Evolutionary conservation across 805 yeast species (phyloP), one percentile per base, ranked within the genome.

Genomic region (Maudiozyma turicensis): DNA sequence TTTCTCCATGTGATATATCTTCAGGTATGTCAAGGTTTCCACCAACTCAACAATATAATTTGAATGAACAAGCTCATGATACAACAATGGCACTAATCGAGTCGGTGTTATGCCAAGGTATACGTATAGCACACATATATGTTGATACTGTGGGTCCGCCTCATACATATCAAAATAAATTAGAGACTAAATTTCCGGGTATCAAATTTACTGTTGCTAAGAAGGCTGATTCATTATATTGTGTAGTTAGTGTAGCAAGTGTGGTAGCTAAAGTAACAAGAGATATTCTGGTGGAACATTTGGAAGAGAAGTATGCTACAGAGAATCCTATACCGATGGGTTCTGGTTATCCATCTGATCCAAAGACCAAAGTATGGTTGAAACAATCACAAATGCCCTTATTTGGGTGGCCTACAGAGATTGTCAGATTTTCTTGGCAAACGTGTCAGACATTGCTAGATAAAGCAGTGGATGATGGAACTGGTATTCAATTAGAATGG

Each of bases 61-160:
- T 93, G 63, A 93, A 95, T 63, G 95, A 85, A 57, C 99, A 93
- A 66, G 99, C 99, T 0, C 98, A 93, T 60, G 95, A 89, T 58
- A 82, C 95, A 0, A 93, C 99, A 0, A 90, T 90, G 61, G 80
- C 71, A 13, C 68, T 93, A 51, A 88, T 93, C 39, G 77, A 76
- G 52, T 78, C 76, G 9, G 82, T 86, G 0, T 38, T 86, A 5
- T 77, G 74, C 32, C 67, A 70, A 35, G 85, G 86, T 0, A 82
- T 86, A 6, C 75, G 78, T 39, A 61, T 93, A 6, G 74, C 71
- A 30, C 87, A 87, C 61, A 77, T 90, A 0, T 93, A 76, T 64
- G 90, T 93, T 5, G 99, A 93, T 64, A 93, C 99, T 0, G 99
- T 93, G 40, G 99, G 99, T 0, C 97, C 98, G 1, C 98, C 99